Conservation (phyloP, 768 basidiomycete genomes). For the Dictyophora rubrovolvata region DNA sequence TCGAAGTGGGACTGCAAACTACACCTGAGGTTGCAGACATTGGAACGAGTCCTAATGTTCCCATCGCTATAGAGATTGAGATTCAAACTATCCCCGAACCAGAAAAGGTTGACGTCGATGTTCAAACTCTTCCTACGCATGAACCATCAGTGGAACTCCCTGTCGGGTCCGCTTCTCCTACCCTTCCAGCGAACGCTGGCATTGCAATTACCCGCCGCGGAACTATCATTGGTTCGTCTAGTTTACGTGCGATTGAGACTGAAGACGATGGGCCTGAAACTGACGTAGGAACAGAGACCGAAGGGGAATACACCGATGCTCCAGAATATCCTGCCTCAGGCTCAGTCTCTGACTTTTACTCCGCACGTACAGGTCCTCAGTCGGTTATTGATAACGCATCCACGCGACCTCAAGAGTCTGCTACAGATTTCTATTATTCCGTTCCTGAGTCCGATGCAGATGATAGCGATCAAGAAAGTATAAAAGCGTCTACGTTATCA, state of each 20-base stretch:
- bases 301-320: slow-evolving; percentile 73
- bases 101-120: slow-evolving; percentile 24
- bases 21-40: not conserved
- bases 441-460: slow-evolving; percentile 22
- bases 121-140: slow-evolving; percentile 19
- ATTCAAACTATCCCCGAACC: slow-evolving; percentile 27
- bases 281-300: slow-evolving; percentile 58
- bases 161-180: not conserved
- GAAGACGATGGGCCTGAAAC: slow-evolving; percentile 32
- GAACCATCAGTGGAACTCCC: slow-evolving; percentile 10
- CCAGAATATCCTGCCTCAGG: slow-evolving; percentile 63
- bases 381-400: slow-evolving; percentile 7
- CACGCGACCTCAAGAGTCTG: slow-evolving; percentile 7
- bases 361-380: slow-evolving; percentile 17
- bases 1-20: slow-evolving; percentile 4
- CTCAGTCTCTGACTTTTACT: slow-evolving; percentile 61
- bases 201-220: slow-evolving; percentile 9
- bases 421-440: slow-evolving; percentile 12
- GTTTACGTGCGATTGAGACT: slow-evolving; percentile 10
- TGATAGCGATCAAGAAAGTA: slow-evolving; percentile 56
- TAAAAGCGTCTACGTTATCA: slow-evolving; percentile 52
- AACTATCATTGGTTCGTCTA: slow-evolving; percentile 13
- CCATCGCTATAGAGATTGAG: slow-evolving; percentile 16
- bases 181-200: not conserved
- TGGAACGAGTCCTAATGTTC: slow-evolving; percentile 1